These are phyloP conservation scores for Ogataea allantospora DNA, from an alignment of 805 yeast species.

Conservation along the genomic window DNA sequence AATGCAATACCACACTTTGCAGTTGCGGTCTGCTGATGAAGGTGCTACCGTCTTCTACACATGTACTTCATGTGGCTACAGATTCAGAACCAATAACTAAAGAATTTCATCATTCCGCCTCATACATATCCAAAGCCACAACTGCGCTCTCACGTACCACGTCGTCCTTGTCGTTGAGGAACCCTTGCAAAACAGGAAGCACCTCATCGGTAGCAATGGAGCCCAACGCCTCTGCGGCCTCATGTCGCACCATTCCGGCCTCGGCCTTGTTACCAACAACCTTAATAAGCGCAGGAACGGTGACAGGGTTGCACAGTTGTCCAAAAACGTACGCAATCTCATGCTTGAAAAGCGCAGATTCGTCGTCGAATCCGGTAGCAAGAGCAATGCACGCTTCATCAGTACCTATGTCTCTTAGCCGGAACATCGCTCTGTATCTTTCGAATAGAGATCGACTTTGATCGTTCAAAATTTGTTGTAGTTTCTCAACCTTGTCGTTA, in stretches of 20 bases:
- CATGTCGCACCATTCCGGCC: constrained; percentile 99
- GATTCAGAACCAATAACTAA: constrained; percentile 89
- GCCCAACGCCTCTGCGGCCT: constrained; percentile 98
- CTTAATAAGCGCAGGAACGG: constrained; percentile 83
- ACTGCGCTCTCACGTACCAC: constrained; percentile 97
- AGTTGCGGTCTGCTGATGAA: constrained; percentile 97
- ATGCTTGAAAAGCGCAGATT: constrained; percentile 92
- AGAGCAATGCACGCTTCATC: constrained; percentile 91
- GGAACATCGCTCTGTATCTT: constrained; percentile 97
- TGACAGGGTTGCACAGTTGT: constrained; percentile 89
- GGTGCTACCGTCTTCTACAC: constrained; percentile 99
- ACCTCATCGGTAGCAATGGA: constrained; percentile 96
- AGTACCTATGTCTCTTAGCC: constrained; percentile 91
- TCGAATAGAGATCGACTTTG: constrained; percentile 79
- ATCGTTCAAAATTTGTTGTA: constrained; percentile 70
- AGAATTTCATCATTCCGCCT: constrained; percentile 58
- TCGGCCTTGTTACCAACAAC: constrained; percentile 74
- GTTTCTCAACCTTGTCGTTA: constrained; percentile 59
- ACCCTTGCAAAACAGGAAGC: constrained; percentile 77
- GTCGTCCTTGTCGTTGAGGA: constrained; percentile 74
- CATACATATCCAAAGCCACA: constrained; percentile 98
- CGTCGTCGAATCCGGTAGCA: constrained; percentile 85
- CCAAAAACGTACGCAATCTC: constrained; percentile 99
- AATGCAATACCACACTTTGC: constrained; percentile 96
- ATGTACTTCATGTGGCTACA: constrained; percentile 88